Conservation (phyloP, 345 rosid species). For the Boechera divaricarpa region DNA sequence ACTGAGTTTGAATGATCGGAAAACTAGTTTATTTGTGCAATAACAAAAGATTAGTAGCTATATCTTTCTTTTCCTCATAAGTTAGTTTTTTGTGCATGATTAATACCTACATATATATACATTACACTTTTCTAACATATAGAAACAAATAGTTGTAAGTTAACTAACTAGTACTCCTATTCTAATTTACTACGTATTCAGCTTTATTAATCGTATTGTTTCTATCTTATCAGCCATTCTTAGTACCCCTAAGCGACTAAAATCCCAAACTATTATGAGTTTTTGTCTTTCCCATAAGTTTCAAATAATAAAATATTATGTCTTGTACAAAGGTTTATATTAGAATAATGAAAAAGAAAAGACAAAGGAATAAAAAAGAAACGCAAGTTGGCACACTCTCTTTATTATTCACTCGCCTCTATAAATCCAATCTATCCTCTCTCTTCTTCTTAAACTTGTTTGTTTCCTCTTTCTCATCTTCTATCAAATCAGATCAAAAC, state of each 20-base stretch:
- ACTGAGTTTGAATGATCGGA: too few relatives aligned
- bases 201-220: too few relatives aligned
- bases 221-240: too few relatives aligned
- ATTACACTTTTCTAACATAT: too few relatives aligned
- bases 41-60: too few relatives aligned
- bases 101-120: too few relatives aligned
- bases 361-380: slow-evolving; percentile 43
- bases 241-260: slow-evolving; percentile 9
- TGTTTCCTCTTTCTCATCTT: slow-evolving; percentile 12
- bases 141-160: too few relatives aligned
- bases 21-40: too few relatives aligned
- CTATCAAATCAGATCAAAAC: slow-evolving; percentile 13
- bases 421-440: slow-evolving; percentile 36
- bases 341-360: slow-evolving; percentile 23
- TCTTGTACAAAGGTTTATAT: neutral
- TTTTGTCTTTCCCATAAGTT: slow-evolving; percentile 18
- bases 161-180: too few relatives aligned
- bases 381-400: slow-evolving; percentile 47
- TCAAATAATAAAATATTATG: slow-evolving; percentile 9
- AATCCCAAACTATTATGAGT: slow-evolving; percentile 10
- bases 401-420: slow-evolving; percentile 40
- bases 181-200: too few relatives aligned
- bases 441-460: slow-evolving; percentile 26
- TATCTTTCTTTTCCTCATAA: too few relatives aligned
- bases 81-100: too few relatives aligned